A percentile compares a stretch with the other conserved stretches of the same genome.
phyloP scores from a whole-genome alignment of 2,329 filamentous ascomycete genomes.

The Verticillium dahliae region DNA sequence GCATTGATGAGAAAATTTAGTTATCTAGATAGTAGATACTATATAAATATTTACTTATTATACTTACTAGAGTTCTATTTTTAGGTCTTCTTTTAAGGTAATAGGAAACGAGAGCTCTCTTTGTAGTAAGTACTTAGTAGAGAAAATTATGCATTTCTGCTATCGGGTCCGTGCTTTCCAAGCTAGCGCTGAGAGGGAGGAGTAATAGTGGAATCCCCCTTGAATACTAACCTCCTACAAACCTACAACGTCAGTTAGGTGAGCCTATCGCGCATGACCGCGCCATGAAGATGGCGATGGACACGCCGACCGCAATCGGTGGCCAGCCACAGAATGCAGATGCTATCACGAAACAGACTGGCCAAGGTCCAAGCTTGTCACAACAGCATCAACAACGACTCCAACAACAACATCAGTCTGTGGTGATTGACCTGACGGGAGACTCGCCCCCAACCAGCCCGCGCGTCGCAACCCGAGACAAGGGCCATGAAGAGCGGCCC shows the following conservation, averaged over 20 bases:
- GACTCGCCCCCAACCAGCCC: constrained; percentile 11
- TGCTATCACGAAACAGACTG: not conserved
- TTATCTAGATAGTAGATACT: no score
- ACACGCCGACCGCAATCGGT: not conserved
- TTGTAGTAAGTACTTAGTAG: no score
- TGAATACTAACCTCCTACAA: not conserved
- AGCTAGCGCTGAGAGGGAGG: not conserved
- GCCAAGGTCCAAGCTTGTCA: not conserved
- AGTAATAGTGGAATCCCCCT: not conserved
- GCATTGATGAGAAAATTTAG: no score
- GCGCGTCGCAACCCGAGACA: constrained; percentile 12
- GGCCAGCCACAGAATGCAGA: not conserved
- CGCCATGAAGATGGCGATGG: not conserved
- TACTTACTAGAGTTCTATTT: no score
- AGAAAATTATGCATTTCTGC: no score
- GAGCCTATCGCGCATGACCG: not conserved
- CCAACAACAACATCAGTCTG: constrained; percentile 5
- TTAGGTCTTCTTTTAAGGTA: no score
- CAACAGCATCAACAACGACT: not conserved
- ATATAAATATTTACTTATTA: no score
- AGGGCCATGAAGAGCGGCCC: constrained; percentile 6
- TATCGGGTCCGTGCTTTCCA: no score
- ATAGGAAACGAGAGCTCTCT: no score
- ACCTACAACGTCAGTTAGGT: not conserved
- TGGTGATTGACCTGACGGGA: constrained; percentile 20